Percentiles rank a stretch among this genome's conserved stretches.
Conservation (phyloP, 495 filamentous ascomycete species). For the Lepidopterella palustris region DNA sequence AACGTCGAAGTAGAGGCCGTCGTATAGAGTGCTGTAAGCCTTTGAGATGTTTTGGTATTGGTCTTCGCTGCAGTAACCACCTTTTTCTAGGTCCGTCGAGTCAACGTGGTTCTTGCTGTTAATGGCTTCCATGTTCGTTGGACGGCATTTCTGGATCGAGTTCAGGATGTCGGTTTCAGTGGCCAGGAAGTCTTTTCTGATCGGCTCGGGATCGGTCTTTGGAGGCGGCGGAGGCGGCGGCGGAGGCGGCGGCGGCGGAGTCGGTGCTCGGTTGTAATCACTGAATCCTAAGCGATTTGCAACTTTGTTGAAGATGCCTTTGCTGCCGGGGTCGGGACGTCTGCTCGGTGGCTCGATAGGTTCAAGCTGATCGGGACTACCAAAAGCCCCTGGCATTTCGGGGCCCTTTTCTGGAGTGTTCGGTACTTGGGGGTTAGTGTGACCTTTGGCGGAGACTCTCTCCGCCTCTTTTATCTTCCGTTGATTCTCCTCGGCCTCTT, state of each 20-base stretch:
- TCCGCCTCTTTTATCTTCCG: slow-evolving; percentile 56
- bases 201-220: slow-evolving; percentile 43
- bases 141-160: slow-evolving; percentile 73
- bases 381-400: slow-evolving; percentile 31
- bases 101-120: slow-evolving; percentile 23
- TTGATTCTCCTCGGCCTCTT: slow-evolving; percentile 68
- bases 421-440: slow-evolving; percentile 49
- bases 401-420: slow-evolving; percentile 34
- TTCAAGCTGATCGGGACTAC: slow-evolving; percentile 6
- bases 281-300: slow-evolving; percentile 22
- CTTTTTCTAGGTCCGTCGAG: slow-evolving; percentile 61
- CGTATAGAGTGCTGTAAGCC: slow-evolving; percentile 54
- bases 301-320: slow-evolving; percentile 22
- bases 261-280: neutral
- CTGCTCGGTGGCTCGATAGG: slow-evolving; percentile 1
- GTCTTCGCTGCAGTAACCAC: slow-evolving; percentile 80
- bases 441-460: slow-evolving; percentile 43
- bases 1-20: slow-evolving; percentile 51
- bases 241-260: slow-evolving; percentile 5
- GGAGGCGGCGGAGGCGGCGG: slow-evolving; percentile 35
- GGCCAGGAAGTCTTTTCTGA: slow-evolving; percentile 39
- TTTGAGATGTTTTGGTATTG: slow-evolving; percentile 74
- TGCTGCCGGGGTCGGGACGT: slow-evolving; percentile 26
- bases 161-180: slow-evolving; percentile 56
- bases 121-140: slow-evolving; percentile 49